Base-by-base conservation (phyloP, 2,329 filamentous ascomycete genomes). In the Phialocephala subalpina region DNA sequence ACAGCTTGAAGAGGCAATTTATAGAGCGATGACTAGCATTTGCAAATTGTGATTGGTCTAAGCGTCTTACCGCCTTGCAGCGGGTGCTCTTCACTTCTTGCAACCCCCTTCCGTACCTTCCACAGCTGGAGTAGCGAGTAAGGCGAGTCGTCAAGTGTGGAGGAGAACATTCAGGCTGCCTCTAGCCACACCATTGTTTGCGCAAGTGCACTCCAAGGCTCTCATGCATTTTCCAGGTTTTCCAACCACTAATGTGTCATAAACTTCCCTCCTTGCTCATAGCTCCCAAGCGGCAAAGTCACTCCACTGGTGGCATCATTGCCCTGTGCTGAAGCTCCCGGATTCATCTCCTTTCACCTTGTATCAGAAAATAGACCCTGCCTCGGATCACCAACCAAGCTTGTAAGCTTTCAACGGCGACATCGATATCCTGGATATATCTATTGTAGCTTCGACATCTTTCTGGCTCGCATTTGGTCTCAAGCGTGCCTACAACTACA, bases 341-440 rank as follows among this genome's bases (percentile, higher is more conserved):
- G 27, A 53, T 53, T 53, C 11, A 27, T 29, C 49, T 29, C n/a
- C 45, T 3, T 45, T 49, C 49, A 42, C 38, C 25, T 52, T 52
- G 29, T 57, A 57, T 57, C 55, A 57, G 29, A 57, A 40, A 57
- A 38, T 12, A 25, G 29, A 12, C 29, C 55, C 55, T 38, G 55
- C 29, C 20, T 36, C 55, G 20, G 35, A 40, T 35, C 55, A 57
- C 7, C 18, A 52, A 14, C n/a, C 12, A 36, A 40, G 20, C 16
- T 57, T 14, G 9, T 57, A 20, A 25, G 20, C 3, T 22, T 36
- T 20, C 25, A 25, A 14, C 27, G 6, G 38, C 18, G 20, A 57
- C 29, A 57, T 40, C 35, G 29, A 57, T 53, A 57, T 38, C 35
- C 55, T 57, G 55, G 55, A 57, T 57, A 57, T 57, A 57, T 36